A percentile compares a stretch with the other conserved stretches of the same genome.
phyloP scores from a whole-genome alignment of 768 basidiomycete species.

The Agaricus sinodeliciosus region DNA sequence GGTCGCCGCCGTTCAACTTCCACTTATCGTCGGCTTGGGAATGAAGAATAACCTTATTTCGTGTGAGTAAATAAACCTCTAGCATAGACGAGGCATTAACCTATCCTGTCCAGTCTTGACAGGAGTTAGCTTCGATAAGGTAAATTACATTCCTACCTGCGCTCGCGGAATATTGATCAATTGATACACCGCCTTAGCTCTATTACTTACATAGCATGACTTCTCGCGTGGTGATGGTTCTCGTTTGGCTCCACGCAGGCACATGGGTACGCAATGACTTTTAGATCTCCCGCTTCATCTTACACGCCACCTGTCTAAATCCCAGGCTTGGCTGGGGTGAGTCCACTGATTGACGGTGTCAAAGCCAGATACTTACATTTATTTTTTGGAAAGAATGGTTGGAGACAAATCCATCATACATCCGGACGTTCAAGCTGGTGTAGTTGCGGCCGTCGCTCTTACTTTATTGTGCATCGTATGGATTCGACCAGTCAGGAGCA shows the following conservation, averaged over 20 bases:
- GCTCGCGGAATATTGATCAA: background rate
- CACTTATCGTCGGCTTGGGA: constrained; percentile 50
- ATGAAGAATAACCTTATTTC: constrained; percentile 52
- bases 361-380: background rate
- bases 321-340: background rate
- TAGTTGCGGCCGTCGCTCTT: constrained; percentile 26
- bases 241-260: constrained; percentile 44
- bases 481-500: constrained; percentile 39
- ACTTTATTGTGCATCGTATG: constrained; percentile 40
- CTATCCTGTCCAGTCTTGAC: constrained; percentile 33
- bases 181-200: constrained; percentile 23
- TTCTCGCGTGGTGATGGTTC: constrained; percentile 37
- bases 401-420: constrained; percentile 16
- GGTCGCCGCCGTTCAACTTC: constrained; percentile 43
- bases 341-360: too few relatives aligned
- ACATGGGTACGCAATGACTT: constrained; percentile 28
- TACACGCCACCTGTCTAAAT: constrained; percentile 10
- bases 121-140: constrained; percentile 42
- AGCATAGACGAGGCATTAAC: too few relatives aligned
- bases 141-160: constrained; percentile 7
- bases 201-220: constrained; percentile 40
- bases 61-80: constrained; percentile 16
- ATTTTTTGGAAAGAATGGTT: constrained; percentile 5
- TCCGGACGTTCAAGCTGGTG: constrained; percentile 28
- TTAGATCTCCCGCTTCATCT: background rate